Evolutionary conservation across 306 rosid genomes (phyloP), one percentile per base, ranked within the genome.

Genomic region (Prunus armeniaca): DNA sequence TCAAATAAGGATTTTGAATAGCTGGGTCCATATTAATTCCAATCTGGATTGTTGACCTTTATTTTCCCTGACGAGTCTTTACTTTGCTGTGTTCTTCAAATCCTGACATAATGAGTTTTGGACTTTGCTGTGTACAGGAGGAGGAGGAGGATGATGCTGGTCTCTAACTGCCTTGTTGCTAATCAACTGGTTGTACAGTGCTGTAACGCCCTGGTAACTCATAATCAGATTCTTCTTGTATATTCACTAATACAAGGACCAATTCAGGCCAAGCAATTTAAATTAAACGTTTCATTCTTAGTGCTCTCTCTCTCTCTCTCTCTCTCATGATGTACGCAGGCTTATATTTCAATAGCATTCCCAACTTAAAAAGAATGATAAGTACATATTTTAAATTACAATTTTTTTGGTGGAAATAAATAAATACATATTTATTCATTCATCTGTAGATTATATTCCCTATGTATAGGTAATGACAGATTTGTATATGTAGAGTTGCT

Each of bases 181-280:
- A 69, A 22, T 81, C 69, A 46, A 84, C 85, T 77, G 88, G 82
- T 79, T 91, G 91, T 91, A 88, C 96, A 89, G 88, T 79, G 84
- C 79, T 81, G 80, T 86, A 78, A 87, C 86, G 70, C 79, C 84
- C 76, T 79, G 71, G 63, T 78, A 77, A 75, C 67, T 54, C 50
- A 75, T 58, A 80, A 62, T 71, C 73, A 73, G 63, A 67, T 52
- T 69, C 74, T 72, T 72, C 73, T 79, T 79, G 86, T 86, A 82
- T 72, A 82, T 85, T 80, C 77, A 72, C 82, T 76, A 61, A 66
- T 72, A 45, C 62, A 7, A 61, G 78, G 78, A 62, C 27, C 60
- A 61, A 62, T 45, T 73, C 47, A 11, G 60, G 69, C 20, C 32
- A 46, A 74, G 60, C 69, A 74, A 74, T 74, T 74, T 62, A 45